Evolutionary conservation across 371 early-diverging fungal species (phyloP), one percentile per base, ranked within the genome.

Genomic region (Encephalitozoon hellem): DNA sequence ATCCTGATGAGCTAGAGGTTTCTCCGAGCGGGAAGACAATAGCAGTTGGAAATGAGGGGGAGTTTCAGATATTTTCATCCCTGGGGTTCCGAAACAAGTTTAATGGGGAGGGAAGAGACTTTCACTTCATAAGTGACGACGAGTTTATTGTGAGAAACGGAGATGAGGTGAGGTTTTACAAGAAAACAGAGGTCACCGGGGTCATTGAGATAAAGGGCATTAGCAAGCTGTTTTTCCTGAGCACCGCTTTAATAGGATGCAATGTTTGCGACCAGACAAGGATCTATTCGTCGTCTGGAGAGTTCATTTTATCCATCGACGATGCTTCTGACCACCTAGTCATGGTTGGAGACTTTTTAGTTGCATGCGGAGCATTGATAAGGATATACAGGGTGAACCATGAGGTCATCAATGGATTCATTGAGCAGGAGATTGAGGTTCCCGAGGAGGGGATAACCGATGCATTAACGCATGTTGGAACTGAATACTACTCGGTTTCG

Each of bases 71-170:
- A 21, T 77, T 72, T 67, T 75, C 76, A 2, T 53, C 65, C 9
- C 47, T 80, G 28, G 80, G 80, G 18, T 59, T 80, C 34, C 73
- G 80, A 59, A 72, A 67, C 53, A 76, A 73, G 43, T 52, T 67
- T 21, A 25, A 4, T 18, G 69, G 66, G 0, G 15, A 23, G 34
- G 80, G 69, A 41, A 70, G 34, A n/a, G 72, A 77, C 28, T 47
- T 78, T n/a, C 30, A 69, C n/a, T 69, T 77, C 51, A 25, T 55
- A 51, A 49, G 12, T 2, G 70, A 80, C n/a, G 77, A 72, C 15
- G 26, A 71, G 9, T 47, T 73, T 64, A 18, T 78, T 51, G 45
- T 70, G 30, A 23, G 45, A n/a, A 54, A 73, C 9, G 76, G 43
- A 18, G 18, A 43, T 4, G 65, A 49, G 2, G 72, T 77, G 25